Percentiles rank a stretch among this genome's conserved stretches.
Evolutionary conservation across 2,329 filamentous ascomycete genomes (phyloP).

Genomic region (Waltergamsia citrina): DNA sequence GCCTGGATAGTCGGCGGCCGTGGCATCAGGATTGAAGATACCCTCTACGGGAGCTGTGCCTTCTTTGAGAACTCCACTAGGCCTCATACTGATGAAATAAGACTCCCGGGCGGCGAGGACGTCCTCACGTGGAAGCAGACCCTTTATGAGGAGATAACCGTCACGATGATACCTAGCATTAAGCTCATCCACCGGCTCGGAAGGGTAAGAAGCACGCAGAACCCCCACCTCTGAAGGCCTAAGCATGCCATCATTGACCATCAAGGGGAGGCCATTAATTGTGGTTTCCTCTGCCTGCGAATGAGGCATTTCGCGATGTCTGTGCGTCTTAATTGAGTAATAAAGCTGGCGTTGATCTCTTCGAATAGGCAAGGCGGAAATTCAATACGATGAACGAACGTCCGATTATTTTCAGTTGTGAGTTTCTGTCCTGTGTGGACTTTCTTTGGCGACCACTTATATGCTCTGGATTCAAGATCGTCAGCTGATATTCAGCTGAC

Average conservation of each 20-base stretch:
- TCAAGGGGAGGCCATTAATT: not conserved
- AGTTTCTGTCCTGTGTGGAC: too few species aligned
- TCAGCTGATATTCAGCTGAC: too few species aligned
- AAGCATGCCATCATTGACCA: slow-evolving; percentile 25
- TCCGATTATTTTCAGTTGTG: too few species aligned
- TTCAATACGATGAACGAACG: too few species aligned
- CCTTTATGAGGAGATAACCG: slow-evolving; percentile 47
- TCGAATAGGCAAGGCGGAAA: too few species aligned
- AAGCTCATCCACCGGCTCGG: slow-evolving; percentile 35
- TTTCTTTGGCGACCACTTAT: too few species aligned
- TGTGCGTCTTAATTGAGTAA: too few species aligned
- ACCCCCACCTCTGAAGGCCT: slow-evolving; percentile 29
- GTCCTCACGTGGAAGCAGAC: slow-evolving; percentile 39
- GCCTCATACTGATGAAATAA: slow-evolving; percentile 43
- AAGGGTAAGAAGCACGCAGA: slow-evolving; percentile 30
- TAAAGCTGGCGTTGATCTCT: too few species aligned
- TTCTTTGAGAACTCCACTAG: slow-evolving; percentile 46
- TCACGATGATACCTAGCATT: slow-evolving; percentile 24
- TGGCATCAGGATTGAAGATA: slow-evolving; percentile 27
- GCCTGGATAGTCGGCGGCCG: slow-evolving; percentile 12
- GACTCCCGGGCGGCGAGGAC: slow-evolving; percentile 38
- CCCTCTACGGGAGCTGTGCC: slow-evolving; percentile 40
- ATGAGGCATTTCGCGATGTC: not conserved
- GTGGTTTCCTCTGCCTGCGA: not conserved
- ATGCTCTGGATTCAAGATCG: too few species aligned